phyloP scores from a whole-genome alignment of 805 yeast genomes.

The Yarrowia phangngaensis region DNA sequence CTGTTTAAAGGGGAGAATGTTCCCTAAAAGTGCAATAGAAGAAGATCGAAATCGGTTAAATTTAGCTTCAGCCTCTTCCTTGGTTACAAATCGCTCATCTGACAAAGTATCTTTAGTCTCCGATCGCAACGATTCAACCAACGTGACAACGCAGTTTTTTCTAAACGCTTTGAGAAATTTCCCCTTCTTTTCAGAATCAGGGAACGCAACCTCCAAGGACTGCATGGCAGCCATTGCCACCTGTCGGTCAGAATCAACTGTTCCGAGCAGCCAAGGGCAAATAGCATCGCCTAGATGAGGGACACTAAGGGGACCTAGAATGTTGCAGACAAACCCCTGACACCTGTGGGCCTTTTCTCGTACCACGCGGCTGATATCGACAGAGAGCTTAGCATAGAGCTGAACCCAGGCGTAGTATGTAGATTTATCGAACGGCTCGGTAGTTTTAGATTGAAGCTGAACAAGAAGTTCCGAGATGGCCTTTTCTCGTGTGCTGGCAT shows the following conservation, averaged over 20 bases:
- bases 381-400: constrained; percentile 71
- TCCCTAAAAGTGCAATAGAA: constrained; percentile 48
- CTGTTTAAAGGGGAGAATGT: constrained; percentile 32
- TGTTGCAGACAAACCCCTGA: constrained; percentile 52
- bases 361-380: constrained; percentile 65
- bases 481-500: constrained; percentile 79
- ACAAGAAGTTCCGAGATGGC: constrained; percentile 56
- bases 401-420: constrained; percentile 68
- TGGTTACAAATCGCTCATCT: constrained; percentile 66
- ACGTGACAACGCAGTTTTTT: constrained; percentile 53
- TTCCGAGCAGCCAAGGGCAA: constrained; percentile 70
- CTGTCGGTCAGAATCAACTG: constrained; percentile 62
- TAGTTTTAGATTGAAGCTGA: constrained; percentile 36
- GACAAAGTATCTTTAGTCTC: constrained; percentile 65
- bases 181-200: constrained; percentile 50
- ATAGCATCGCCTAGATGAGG: constrained; percentile 67
- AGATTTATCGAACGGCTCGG: constrained; percentile 48
- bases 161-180: constrained; percentile 60
- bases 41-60: constrained; percentile 55
- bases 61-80: constrained; percentile 63
- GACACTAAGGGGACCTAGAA: constrained; percentile 53
- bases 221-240: constrained; percentile 52
- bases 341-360: constrained; percentile 60
- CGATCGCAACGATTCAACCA: constrained; percentile 48
- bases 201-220: constrained; percentile 53